Percentiles rank a stretch among this genome's conserved stretches.
Evolutionary conservation across 202 grass and related monocot genomes (phyloP).

Genomic region (Schoenoplectus tabernaemontani): DNA sequence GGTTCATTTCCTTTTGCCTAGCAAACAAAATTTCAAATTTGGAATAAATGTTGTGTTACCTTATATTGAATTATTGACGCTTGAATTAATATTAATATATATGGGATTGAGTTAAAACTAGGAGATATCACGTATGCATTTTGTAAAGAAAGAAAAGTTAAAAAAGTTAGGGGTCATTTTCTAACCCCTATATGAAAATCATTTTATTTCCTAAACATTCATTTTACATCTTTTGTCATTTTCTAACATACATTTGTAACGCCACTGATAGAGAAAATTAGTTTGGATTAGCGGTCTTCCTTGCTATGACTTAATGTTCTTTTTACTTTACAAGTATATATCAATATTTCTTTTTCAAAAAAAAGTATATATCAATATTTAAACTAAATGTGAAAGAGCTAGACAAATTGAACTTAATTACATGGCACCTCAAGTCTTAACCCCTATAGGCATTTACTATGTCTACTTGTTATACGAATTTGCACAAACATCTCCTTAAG

Average conservation of each 20-base stretch:
- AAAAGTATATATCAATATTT: not conserved
- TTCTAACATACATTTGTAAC: not conserved
- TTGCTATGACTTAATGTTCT: not conserved
- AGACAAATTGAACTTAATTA: not conserved
- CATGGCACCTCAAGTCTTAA: not conserved
- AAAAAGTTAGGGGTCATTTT: too few species aligned
- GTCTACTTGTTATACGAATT: not conserved
- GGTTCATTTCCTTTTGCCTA: not conserved
- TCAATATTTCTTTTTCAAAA: too few species aligned
- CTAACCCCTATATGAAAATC: too few species aligned
- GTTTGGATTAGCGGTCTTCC: not conserved
- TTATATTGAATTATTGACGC: not conserved
- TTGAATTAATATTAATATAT: not conserved
- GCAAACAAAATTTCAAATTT: not conserved
- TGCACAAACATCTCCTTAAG: too few species aligned
- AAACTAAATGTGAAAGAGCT: not conserved
- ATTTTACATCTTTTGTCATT: not conserved
- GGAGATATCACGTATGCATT: not conserved
- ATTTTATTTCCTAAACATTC: too few species aligned
- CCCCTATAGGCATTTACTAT: not conserved
- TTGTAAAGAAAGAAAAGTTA: too few species aligned
- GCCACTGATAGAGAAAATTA: not conserved
- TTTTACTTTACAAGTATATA: too few species aligned
- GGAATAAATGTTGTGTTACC: not conserved
- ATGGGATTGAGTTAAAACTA: not conserved